These are phyloP conservation scores for Coprinopsis cinerea DNA, from an alignment of 768 basidiomycete genomes.

Conservation along the genomic window DNA sequence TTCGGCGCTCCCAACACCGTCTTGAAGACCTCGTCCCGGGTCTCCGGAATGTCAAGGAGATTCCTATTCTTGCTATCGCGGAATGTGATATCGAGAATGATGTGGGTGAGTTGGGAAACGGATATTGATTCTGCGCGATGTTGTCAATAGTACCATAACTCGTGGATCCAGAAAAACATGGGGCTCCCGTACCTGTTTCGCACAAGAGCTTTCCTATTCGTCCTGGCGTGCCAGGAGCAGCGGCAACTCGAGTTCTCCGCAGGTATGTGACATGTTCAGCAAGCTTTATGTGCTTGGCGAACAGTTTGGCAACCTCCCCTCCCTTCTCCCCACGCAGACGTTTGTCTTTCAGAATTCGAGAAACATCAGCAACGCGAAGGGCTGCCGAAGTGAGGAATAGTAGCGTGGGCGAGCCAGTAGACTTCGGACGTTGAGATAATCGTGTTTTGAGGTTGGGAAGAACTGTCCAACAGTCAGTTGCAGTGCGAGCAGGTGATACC, in stretches of 20 bases:
- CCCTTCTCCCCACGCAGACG: slow-evolving; percentile 73
- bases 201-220: slow-evolving; percentile 81
- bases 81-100: slow-evolving; percentile 73
- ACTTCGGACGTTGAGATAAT: slow-evolving; percentile 69
- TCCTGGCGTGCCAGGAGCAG: slow-evolving; percentile 90
- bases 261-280: slow-evolving; percentile 83
- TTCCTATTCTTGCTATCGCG: slow-evolving; percentile 72
- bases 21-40: slow-evolving; percentile 74
- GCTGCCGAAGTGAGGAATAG: slow-evolving; percentile 86
- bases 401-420: slow-evolving; percentile 79
- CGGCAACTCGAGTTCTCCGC: slow-evolving; percentile 76
- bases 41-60: slow-evolving; percentile 80
- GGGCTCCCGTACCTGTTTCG: slow-evolving; percentile 45
- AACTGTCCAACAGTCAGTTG: slow-evolving; percentile 31
- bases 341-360: slow-evolving; percentile 64
- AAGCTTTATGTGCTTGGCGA: slow-evolving; percentile 92
- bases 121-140: slow-evolving; percentile 55
- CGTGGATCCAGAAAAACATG: slow-evolving; percentile 14
- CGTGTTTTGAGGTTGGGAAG: slow-evolving; percentile 64
- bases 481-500: background rate
- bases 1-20: slow-evolving; percentile 59
- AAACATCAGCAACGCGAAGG: slow-evolving; percentile 84
- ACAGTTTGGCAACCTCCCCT: slow-evolving; percentile 91
- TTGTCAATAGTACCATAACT: slow-evolving; percentile 3
- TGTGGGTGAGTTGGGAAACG: slow-evolving; percentile 72